These are phyloP conservation scores for Ilyonectria mors-panacis DNA, from an alignment of 2,329 filamentous ascomycete genomes.

Conservation along the genomic window DNA sequence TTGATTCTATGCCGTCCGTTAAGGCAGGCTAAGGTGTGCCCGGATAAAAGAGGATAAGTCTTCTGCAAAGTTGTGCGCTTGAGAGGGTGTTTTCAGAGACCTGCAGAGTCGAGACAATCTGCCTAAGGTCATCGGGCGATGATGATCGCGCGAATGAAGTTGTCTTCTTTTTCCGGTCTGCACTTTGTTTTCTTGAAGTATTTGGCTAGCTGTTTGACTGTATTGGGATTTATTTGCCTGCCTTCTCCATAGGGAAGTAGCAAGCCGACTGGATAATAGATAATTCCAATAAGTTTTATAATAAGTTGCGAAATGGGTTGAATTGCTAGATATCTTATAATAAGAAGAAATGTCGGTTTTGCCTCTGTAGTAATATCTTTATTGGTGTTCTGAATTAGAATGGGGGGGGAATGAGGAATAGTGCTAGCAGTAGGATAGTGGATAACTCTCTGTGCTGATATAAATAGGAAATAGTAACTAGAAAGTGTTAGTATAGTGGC, in stretches of 20 bases:
- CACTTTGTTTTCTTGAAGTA: conserved; percentile 7
- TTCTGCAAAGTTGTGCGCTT: neutral
- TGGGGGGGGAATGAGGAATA: neutral
- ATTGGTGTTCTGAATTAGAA: neutral
- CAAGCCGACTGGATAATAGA: neutral
- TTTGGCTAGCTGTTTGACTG: neutral
- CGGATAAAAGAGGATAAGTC: conserved; percentile 1
- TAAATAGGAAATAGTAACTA: conserved; percentile 7
- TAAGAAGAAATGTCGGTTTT: neutral
- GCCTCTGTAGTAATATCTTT: neutral
- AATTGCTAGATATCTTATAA: neutral
- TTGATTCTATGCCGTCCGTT: neutral
- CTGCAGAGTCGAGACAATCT: neutral
- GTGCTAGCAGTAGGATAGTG: neutral
- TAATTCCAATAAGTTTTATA: conserved; percentile 3
- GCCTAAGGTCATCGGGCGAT: neutral
- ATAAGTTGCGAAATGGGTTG: neutral
- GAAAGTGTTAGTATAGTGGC: neutral
- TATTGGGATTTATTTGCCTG: neutral
- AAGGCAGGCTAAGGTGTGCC: conserved; percentile 5
- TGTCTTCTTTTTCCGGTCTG: neutral
- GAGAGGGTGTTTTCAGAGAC: conserved; percentile 2
- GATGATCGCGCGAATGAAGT: neutral
- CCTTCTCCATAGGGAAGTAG: conserved; percentile 9
- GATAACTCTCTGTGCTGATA: neutral